phyloP scores from a whole-genome alignment of 2,329 filamentous ascomycete genomes.

The Chaetomium strumarium region DNA sequence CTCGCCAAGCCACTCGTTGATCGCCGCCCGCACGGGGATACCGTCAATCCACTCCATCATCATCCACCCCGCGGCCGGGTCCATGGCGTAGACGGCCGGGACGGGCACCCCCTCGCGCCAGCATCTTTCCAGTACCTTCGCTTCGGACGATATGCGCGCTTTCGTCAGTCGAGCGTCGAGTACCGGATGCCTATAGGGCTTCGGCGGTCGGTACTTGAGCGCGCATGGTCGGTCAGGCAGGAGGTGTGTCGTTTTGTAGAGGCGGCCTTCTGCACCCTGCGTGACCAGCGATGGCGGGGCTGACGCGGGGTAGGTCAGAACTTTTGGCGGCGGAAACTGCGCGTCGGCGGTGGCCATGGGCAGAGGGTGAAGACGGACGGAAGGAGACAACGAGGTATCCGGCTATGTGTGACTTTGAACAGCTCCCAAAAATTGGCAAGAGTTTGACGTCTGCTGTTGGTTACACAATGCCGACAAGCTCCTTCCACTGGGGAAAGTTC shows the following conservation, averaged over 20 bases:
- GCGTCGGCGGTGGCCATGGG: slow-evolving; percentile 3
- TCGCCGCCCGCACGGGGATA: slow-evolving; percentile 58
- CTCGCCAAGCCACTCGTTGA: slow-evolving; percentile 62
- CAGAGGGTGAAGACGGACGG: too few species aligned
- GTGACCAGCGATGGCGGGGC: slow-evolving; percentile 65
- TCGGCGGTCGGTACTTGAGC: slow-evolving; percentile 85
- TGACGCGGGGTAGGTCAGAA: slow-evolving; percentile 58
- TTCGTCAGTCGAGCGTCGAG: slow-evolving; percentile 85
- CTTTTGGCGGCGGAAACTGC: slow-evolving; percentile 47
- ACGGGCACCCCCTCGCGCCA: slow-evolving; percentile 73
- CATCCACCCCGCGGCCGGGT: slow-evolving; percentile 63
- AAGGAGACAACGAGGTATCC: background rate
- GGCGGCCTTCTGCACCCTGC: slow-evolving; percentile 91
- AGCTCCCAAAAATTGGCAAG: background rate
- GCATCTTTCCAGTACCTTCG: slow-evolving; percentile 75
- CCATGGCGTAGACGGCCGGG: slow-evolving; percentile 69
- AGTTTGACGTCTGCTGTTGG: background rate
- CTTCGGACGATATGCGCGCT: slow-evolving; percentile 82
- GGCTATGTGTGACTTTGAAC: too few species aligned
- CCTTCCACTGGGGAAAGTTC: too few species aligned
- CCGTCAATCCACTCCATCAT: slow-evolving; percentile 83
- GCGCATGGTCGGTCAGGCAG: slow-evolving; percentile 61
- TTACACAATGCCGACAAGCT: too few species aligned
- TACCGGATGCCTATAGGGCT: slow-evolving; percentile 84
- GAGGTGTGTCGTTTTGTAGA: slow-evolving; percentile 84